Evolutionary conservation across 2,329 filamentous ascomycete species (phyloP), one percentile per base, ranked within the genome.

Genomic region (Venturia effusa): DNA sequence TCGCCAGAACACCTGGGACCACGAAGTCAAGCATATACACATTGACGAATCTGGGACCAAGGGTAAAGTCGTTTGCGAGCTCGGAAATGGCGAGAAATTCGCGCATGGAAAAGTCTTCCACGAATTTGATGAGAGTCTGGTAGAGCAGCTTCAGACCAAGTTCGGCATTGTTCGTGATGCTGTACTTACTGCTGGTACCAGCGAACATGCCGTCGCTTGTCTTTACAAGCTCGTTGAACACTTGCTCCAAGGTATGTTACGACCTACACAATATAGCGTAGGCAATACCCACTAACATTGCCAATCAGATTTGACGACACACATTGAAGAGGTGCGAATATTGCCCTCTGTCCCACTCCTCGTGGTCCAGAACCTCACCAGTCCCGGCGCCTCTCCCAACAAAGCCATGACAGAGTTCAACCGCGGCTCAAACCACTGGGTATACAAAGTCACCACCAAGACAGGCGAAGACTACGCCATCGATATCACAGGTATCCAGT

Each of bases 191-290:
- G 27, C 51, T n/a, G 30, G 51, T 34, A 57, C 51, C 24, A 57
- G 51, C 51, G 51, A 57, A 57, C 51, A 57, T 34, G 51, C 51
- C 8, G 30, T 37, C 27, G 51, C 51, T n/a, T 57, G 51, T 57
- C 51, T 57, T 5, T 57, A n/a, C 30, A 32, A 57, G 30, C 51
- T 57, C 19, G 51, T 34, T 1, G 30, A 57, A n/a, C n/a, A 57
- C 30, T 34, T 57, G 5, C 51, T 57, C 34, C 30, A 30, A 57
- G 51, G 51, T 57, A 57, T 5, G 13, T 37, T n/a, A 2, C 51
- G 15, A 34, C 5, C 34, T n/a, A 6, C 15, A 19, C 8, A 10
- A 15, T n/a, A 10, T 17, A 32, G 3, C n/a, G 1, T 19, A 8
- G 15, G 27, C n/a, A 57, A 19, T 3, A 27, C 3, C 15, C 24